A percentile compares a stretch with the other conserved stretches of the same genome.
These are phyloP conservation scores for Pulveroboletus sp. DNA, from an alignment of 768 basidiomycete species.

Conservation along the genomic window DNA sequence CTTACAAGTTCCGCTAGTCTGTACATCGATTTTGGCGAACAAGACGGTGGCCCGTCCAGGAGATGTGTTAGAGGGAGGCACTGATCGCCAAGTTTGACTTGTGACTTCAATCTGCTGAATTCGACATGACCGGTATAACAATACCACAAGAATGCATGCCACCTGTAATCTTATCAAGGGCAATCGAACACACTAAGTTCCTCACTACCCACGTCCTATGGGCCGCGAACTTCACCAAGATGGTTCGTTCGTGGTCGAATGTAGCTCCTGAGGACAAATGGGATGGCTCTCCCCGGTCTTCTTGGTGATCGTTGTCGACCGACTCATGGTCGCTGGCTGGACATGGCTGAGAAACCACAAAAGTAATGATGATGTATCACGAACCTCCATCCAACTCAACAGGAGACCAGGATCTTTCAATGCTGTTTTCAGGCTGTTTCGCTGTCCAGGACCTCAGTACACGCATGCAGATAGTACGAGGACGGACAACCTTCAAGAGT, in stretches of 20 bases:
- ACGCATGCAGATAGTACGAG: neutral
- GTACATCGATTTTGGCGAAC: constrained; percentile 39
- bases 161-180: neutral
- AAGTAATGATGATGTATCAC: neutral
- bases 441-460: constrained; percentile 3
- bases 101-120: constrained; percentile 13
- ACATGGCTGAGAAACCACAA: constrained; percentile 3
- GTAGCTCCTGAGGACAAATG: neutral
- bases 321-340: constrained; percentile 5
- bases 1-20: constrained; percentile 31
- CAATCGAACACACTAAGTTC: neutral
- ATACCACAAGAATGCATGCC: constrained; percentile 17
- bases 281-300: neutral
- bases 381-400: constrained; percentile 11
- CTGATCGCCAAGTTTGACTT: neutral
- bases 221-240: constrained; percentile 9
- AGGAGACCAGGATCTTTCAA: constrained; percentile 5
- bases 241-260: neutral
- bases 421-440: neutral
- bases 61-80: neutral
- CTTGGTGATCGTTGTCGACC: neutral
- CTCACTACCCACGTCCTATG: constrained; percentile 9
- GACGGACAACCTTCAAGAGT: neutral
- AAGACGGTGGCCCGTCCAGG: constrained; percentile 9
- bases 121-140: constrained; percentile 16